Percentiles rank a stretch among this genome's conserved stretches.
Conservation (phyloP, 2,329 filamentous ascomycete species). For the Sclerotinia subarctica region DNA sequence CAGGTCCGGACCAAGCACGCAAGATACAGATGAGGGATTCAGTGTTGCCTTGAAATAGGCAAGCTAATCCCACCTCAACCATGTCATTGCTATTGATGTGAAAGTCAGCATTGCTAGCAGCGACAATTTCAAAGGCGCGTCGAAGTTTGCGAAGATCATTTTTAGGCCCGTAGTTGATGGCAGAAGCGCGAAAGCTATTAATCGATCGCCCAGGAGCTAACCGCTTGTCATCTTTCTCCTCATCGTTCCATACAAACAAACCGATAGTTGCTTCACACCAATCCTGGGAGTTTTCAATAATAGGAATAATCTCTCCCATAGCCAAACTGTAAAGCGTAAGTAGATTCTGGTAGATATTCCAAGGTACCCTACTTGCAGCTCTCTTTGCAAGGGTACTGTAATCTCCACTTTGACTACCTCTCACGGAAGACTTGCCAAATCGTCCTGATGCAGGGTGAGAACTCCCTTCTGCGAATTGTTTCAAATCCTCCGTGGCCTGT, state of each 20-base stretch:
- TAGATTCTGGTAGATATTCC: conserved; percentile 84
- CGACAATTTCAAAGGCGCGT: conserved; percentile 62
- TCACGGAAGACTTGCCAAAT: conserved; percentile 43
- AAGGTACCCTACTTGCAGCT: conserved; percentile 83
- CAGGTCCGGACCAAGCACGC: conserved; percentile 73
- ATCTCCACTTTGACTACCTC: conserved; percentile 53
- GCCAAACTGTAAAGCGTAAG: conserved; percentile 77
- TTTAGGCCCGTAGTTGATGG: conserved; percentile 48
- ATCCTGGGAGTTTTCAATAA: conserved; percentile 75
- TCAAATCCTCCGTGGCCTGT: conserved; percentile 66
- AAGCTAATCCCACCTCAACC: conserved; percentile 78
- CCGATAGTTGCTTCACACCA: conserved; percentile 89
- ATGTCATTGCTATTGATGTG: conserved; percentile 71
- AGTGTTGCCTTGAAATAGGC: conserved; percentile 76
- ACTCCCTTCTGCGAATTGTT: conserved; percentile 71
- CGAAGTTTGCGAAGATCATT: conserved; percentile 73
- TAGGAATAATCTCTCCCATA: conserved; percentile 70
- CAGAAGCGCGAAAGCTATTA: conserved; percentile 35
- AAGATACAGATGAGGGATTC: conserved; percentile 73
- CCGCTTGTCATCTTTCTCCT: conserved; percentile 56
- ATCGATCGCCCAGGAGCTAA: conserved; percentile 33
- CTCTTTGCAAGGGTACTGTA: conserved; percentile 65
- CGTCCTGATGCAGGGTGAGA: conserved; percentile 37
- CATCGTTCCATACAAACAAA: conserved; percentile 89
- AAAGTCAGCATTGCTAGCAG: conserved; percentile 67